A percentile compares a stretch with the other conserved stretches of the same genome.
phyloP scores from a whole-genome alignment of 768 basidiomycete species.

The Trametopsis cervina region DNA sequence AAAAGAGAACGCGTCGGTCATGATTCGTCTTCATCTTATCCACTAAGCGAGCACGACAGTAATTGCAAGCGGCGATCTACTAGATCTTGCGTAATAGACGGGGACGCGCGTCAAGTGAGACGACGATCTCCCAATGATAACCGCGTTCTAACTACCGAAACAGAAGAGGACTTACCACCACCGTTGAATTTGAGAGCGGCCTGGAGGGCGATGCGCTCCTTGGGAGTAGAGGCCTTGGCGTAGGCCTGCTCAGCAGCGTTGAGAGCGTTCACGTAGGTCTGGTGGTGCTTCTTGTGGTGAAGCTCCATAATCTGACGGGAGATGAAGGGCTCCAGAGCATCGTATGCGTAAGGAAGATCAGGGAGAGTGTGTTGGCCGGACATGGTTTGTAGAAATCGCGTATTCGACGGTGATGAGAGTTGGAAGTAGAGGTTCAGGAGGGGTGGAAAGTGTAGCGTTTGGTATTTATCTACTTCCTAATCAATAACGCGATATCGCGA shows the following conservation, averaged over 20 bases:
- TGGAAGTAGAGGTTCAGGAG: slow-evolving; percentile 3
- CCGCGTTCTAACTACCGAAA: too few species aligned
- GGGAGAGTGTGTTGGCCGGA: slow-evolving; percentile 50
- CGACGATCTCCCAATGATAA: too few species aligned
- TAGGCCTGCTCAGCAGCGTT: slow-evolving; percentile 84
- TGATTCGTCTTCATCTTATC: not conserved
- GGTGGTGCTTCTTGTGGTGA: slow-evolving; percentile 94
- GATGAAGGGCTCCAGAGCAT: slow-evolving; percentile 94
- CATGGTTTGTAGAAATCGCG: slow-evolving; percentile 11
- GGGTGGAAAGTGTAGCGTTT: not conserved
- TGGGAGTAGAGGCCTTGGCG: slow-evolving; percentile 57
- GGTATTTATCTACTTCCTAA: not conserved
- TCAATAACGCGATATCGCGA: not conserved
- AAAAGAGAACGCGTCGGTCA: slow-evolving; percentile 4
- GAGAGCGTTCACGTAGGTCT: slow-evolving; percentile 88
- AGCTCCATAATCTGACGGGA: slow-evolving; percentile 88
- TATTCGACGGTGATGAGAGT: not conserved
- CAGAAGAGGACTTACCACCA: slow-evolving; percentile 42
- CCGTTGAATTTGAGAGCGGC: slow-evolving; percentile 95
- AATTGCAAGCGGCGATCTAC: too few species aligned
- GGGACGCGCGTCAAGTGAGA: too few species aligned
- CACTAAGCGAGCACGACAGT: too few species aligned
- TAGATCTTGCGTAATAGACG: too few species aligned
- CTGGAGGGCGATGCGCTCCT: slow-evolving; percentile 82
- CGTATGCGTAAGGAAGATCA: slow-evolving; percentile 68